Evolutionary conservation across 768 basidiomycete species (phyloP).

Genomic region (Pulveroboletus frians): DNA sequence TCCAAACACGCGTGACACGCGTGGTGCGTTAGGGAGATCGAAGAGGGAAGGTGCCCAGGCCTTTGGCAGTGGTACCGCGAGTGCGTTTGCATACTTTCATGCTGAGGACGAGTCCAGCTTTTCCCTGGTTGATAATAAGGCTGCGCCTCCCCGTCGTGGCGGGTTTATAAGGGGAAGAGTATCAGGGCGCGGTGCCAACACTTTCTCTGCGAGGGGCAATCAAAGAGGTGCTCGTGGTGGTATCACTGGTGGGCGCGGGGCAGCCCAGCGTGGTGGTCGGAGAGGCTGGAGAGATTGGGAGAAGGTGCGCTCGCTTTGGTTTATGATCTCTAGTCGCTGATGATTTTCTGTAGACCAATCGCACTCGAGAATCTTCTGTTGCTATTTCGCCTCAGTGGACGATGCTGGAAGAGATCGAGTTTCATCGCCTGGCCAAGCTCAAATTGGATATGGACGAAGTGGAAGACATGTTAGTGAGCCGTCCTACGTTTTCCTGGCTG

Average conservation of each 20-base stretch:
- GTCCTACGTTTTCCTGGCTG: neutral
- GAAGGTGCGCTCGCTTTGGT: conserved; percentile 49
- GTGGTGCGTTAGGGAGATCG: conserved; percentile 50
- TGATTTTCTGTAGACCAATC: conserved; percentile 51
- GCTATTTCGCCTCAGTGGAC: conserved; percentile 88
- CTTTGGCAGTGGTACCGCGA: conserved; percentile 85
- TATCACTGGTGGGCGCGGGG: conserved; percentile 39
- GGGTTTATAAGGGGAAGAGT: conserved; percentile 52
- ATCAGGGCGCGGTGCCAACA: conserved; percentile 30
- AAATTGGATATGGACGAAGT: conserved; percentile 91
- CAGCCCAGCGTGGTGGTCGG: conserved; percentile 38
- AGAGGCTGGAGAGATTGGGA: conserved; percentile 93
- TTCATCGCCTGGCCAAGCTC: conserved; percentile 85
- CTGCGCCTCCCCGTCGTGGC: conserved; percentile 66
- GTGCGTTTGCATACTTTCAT: conserved; percentile 94
- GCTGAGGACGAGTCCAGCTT: conserved; percentile 97
- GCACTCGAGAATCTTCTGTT: conserved; percentile 88
- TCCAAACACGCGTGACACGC: conserved; percentile 43
- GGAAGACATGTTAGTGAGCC: conserved; percentile 69
- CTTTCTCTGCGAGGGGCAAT: conserved; percentile 40
- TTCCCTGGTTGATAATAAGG: conserved; percentile 90
- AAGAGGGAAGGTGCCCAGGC: conserved; percentile 77
- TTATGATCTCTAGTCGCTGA: neutral
- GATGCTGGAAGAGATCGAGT: conserved; percentile 97
- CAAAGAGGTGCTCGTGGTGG: conserved; percentile 44